Conservation (phyloP, 2,329 filamentous ascomycete species). For the Zarea fungicola region DNA sequence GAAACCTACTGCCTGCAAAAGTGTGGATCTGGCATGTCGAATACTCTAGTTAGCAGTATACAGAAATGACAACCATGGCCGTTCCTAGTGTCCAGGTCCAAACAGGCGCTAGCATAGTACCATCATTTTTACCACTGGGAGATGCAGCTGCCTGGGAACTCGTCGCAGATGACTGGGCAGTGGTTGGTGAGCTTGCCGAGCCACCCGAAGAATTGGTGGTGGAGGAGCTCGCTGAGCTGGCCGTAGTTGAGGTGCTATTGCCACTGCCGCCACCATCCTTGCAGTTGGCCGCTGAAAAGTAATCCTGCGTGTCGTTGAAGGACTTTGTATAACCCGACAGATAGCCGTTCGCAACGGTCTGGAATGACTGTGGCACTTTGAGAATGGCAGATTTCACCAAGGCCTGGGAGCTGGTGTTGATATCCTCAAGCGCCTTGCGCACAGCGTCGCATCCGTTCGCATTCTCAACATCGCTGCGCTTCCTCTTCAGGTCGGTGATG, state of each 20-base stretch:
- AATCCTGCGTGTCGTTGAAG: slow-evolving; percentile 7
- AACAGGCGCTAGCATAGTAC: neutral
- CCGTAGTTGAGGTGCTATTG: neutral
- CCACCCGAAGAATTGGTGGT: too few species aligned
- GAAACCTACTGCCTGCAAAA: too few species aligned
- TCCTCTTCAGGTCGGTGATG: slow-evolving; percentile 16
- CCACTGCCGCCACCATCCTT: neutral
- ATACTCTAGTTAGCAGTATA: slow-evolving; percentile 4
- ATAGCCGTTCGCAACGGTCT: slow-evolving; percentile 1
- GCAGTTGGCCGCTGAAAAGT: slow-evolving; percentile 10
- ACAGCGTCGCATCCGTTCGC: slow-evolving; percentile 9
- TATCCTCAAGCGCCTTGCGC: slow-evolving; percentile 5
- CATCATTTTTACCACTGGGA: neutral
- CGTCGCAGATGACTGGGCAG: neutral
- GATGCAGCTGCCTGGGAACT: slow-evolving; percentile 3
- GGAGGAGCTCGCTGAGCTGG: neutral
- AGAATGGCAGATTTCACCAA: neutral
- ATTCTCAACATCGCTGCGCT: slow-evolving; percentile 7
- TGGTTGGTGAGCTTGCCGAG: neutral
- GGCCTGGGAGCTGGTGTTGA: slow-evolving; percentile 3
- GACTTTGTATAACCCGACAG: neutral
- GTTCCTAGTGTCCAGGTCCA: slow-evolving; percentile 3
- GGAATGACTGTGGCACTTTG: slow-evolving; percentile 7
- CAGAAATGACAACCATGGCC: neutral
- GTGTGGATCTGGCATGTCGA: too few species aligned